Evolutionary conservation across 768 basidiomycete species (phyloP), one percentile per base, ranked within the genome.

Genomic region (Dacryopinax spathularia): DNA sequence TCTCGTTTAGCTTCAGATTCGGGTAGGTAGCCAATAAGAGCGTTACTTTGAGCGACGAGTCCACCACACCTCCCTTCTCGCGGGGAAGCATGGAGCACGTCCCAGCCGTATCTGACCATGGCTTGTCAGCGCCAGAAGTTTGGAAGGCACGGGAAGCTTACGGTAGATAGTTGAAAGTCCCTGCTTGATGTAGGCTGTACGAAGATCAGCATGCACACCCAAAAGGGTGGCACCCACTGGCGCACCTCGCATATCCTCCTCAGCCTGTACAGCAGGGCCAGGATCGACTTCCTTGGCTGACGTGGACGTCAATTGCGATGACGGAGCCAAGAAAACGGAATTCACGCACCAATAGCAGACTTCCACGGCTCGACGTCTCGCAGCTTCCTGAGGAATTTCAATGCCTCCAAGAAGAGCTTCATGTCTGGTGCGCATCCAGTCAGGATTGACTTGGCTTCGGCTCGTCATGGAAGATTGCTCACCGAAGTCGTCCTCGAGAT

Each of bases 11-110:
- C 15, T 6, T 6, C 25, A 9, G 3, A 27, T 2, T 5, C 3
- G 3, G 13, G 48, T 13, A n/a, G 25, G 25, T 4, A 13, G 7
- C 25, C 12, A 5, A 7, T 13, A 56, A 29, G 48, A 9, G 9
- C 5, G 3, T 9, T 20, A 88, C 84, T 78, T n/a, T 74, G 73
- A 31, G 79, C 61, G 27, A 59, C 0, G 29, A 10, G 67, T 88
- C 83, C 7, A 88, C 82, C 2, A 87, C 86, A 13, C 85, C 85
- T 3, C 78, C 80, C 60, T 79, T 77, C 33, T 79, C 76, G 20
- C 79, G 77, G 2, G 83, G 77, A 69, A 85, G 85, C 85, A 87
- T 86, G 0, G 83, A 80, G 64, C 75, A 86, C 0, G 84, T 75
- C 4, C 79, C 78, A 29, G 76, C 69, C 13, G 79, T 77, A 66